phyloP scores from a whole-genome alignment of 805 yeast genomes.

The fission yeast (Schizosaccharomyces pombe) region DNA sequence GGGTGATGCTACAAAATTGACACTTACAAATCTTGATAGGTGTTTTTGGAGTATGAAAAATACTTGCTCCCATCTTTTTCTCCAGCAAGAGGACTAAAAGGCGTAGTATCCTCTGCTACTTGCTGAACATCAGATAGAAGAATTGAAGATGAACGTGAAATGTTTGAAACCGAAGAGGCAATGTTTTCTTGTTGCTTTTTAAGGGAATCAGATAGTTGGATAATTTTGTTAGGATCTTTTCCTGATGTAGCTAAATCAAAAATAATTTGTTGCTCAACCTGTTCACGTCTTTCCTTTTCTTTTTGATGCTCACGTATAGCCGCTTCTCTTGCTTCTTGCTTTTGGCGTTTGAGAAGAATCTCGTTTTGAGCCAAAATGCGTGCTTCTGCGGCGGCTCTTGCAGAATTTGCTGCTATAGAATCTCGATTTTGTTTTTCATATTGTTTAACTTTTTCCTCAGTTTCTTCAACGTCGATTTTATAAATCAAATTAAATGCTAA shows the following conservation, averaged over 20 bases:
- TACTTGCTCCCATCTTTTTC: slow-evolving; percentile 40
- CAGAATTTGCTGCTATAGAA: slow-evolving; percentile 52
- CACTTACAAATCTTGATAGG: slow-evolving; percentile 33
- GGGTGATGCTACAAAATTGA: not conserved
- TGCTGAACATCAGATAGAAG: not conserved
- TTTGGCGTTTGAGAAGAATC: slow-evolving; percentile 37
- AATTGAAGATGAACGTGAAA: not conserved
- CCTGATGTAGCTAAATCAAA: slow-evolving; percentile 8
- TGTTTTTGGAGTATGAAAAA: slow-evolving; percentile 26
- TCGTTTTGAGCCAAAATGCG: slow-evolving; percentile 43
- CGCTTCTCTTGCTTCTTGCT: slow-evolving; percentile 39
- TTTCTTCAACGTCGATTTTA: slow-evolving; percentile 46
- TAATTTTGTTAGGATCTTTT: slow-evolving; percentile 14
- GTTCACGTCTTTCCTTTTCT: slow-evolving; percentile 8
- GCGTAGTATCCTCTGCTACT: slow-evolving; percentile 20
- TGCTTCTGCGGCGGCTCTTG: slow-evolving; percentile 44
- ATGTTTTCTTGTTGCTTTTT: slow-evolving; percentile 12
- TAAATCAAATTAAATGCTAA: slow-evolving; percentile 44
- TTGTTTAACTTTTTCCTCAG: slow-evolving; percentile 35
- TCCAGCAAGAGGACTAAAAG: slow-evolving; percentile 88
- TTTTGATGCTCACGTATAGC: slow-evolving; percentile 19
- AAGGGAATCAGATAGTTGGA: slow-evolving; percentile 20
- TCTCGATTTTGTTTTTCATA: slow-evolving; percentile 48
- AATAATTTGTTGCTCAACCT: slow-evolving; percentile 9
- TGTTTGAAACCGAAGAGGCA: not conserved